These are phyloP conservation scores for Suillus cothurnatus DNA, from an alignment of 768 basidiomycete species.

Conservation along the genomic window DNA sequence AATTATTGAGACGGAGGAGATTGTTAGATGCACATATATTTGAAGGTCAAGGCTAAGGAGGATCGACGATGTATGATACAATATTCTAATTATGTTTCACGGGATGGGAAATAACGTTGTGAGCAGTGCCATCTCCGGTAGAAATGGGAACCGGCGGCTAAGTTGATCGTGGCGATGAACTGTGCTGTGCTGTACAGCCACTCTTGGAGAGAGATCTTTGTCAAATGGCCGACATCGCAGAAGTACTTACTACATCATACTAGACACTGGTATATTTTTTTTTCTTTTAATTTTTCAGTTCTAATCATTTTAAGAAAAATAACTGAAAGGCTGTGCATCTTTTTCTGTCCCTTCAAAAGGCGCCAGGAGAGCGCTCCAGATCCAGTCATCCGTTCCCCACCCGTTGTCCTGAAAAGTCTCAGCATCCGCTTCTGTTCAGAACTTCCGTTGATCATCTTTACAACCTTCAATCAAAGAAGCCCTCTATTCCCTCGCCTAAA, in stretches of 20 bases:
- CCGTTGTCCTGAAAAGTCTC: conserved; percentile 17
- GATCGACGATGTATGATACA: too few species aligned
- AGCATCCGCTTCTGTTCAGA: conserved; percentile 29
- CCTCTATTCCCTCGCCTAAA: conserved; percentile 38
- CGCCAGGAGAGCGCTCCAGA: conserved; percentile 12
- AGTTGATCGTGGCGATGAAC: conserved; percentile 9
- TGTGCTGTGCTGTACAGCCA: conserved; percentile 39
- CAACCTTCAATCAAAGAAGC: conserved; percentile 36
- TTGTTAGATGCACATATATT: conserved; percentile 75
- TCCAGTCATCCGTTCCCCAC: conserved; percentile 14
- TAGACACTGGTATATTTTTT: too few species aligned
- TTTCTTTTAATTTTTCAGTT: neutral
- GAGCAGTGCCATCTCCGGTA: neutral
- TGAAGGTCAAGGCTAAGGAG: conserved; percentile 23
- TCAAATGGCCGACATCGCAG: neutral
- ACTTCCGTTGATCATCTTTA: conserved; percentile 27
- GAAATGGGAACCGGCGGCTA: neutral
- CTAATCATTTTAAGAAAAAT: neutral
- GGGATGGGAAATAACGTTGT: neutral
- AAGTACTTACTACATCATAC: too few species aligned
- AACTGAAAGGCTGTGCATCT: conserved; percentile 21
- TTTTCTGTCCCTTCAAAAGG: conserved; percentile 18
- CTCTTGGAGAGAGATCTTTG: conserved; percentile 19
- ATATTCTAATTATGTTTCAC: neutral
- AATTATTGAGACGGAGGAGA: conserved; percentile 77